Conservation (phyloP, 345 rosid species). For the Cardamine occulta region DNA sequence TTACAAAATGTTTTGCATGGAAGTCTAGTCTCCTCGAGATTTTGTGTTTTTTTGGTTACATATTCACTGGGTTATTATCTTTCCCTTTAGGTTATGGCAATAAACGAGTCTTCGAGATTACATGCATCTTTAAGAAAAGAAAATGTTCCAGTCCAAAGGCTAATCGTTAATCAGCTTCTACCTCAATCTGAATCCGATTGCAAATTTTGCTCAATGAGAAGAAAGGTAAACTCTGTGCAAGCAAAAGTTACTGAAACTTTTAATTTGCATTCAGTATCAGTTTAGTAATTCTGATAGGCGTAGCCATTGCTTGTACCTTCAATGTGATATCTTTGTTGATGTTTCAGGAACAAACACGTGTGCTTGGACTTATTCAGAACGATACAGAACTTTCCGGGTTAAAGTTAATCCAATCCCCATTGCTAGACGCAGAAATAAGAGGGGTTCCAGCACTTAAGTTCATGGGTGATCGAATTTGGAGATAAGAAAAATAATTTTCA, state of each 20-base stretch:
- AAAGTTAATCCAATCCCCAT: constrained; percentile 57
- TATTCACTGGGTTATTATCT: constrained; percentile 19
- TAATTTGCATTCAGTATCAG: constrained; percentile 13
- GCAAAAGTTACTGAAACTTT: constrained; percentile 25
- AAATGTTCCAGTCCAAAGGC: constrained; percentile 64
- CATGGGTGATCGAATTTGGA: constrained; percentile 75
- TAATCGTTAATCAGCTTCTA: constrained; percentile 71
- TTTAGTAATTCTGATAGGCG: constrained; percentile 4
- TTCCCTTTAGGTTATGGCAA: constrained; percentile 65
- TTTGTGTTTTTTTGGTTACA: not conserved
- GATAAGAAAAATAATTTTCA: constrained; percentile 32
- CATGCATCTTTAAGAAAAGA: constrained; percentile 69
- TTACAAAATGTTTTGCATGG: not conserved
- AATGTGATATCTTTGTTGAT: constrained; percentile 28
- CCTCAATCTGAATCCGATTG: constrained; percentile 65
- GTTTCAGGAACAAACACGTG: constrained; percentile 69
- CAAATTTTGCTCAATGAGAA: constrained; percentile 67
- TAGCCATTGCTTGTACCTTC: constrained; percentile 8
- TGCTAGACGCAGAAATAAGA: constrained; percentile 76
- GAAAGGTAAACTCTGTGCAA: constrained; percentile 55
- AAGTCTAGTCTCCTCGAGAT: not conserved
- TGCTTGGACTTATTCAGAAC: constrained; percentile 55
- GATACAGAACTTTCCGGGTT: constrained; percentile 61
- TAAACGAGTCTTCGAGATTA: constrained; percentile 76
- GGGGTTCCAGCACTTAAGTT: constrained; percentile 81